phyloP scores from a whole-genome alignment of 1,139 yeast genomes.

The Candida dubliniensis region DNA sequence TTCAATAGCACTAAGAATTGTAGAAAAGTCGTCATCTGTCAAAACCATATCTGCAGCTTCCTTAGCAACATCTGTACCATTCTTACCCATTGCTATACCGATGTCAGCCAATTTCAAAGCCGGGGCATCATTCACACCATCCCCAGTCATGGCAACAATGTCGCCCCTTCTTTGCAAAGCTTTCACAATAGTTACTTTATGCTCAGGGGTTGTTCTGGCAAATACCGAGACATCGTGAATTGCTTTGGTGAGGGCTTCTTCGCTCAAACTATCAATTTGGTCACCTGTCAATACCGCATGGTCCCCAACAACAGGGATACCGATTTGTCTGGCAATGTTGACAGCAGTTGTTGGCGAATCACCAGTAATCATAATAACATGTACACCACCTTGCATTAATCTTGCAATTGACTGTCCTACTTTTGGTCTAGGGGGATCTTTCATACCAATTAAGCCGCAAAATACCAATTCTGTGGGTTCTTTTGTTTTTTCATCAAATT shows the following conservation, averaged over 20 bases:
- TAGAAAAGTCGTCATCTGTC: constrained; percentile 93
- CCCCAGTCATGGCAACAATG: constrained; percentile 98
- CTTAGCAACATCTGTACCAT: constrained; percentile 97
- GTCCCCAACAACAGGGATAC: constrained; percentile 74
- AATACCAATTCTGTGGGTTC: constrained; percentile 63
- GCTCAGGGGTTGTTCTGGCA: constrained; percentile 97
- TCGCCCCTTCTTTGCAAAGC: constrained; percentile 93
- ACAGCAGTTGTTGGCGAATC: constrained; percentile 92
- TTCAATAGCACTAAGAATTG: constrained; percentile 87
- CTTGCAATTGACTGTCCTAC: constrained; percentile 71
- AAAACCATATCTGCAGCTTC: constrained; percentile 98
- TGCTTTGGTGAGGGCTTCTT: constrained; percentile 67
- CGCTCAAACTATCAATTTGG: constrained; percentile 68
- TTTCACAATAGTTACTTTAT: constrained; percentile 85
- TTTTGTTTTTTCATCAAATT: constrained; percentile 26
- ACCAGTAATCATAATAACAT: constrained; percentile 96
- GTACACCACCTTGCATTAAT: constrained; percentile 88
- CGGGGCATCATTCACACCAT: constrained; percentile 99
- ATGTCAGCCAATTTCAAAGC: constrained; percentile 95
- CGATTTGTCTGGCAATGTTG: constrained; percentile 87
- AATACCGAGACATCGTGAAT: constrained; percentile 84
- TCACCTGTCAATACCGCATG: constrained; percentile 82
- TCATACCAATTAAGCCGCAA: constrained; percentile 89
- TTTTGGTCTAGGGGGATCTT: constrained; percentile 92
- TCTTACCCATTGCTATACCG: constrained; percentile 95